Percentiles rank a stretch among this genome's conserved stretches.
Evolutionary conservation across 768 basidiomycete species (phyloP).

Genomic region (Mycena filopes): DNA sequence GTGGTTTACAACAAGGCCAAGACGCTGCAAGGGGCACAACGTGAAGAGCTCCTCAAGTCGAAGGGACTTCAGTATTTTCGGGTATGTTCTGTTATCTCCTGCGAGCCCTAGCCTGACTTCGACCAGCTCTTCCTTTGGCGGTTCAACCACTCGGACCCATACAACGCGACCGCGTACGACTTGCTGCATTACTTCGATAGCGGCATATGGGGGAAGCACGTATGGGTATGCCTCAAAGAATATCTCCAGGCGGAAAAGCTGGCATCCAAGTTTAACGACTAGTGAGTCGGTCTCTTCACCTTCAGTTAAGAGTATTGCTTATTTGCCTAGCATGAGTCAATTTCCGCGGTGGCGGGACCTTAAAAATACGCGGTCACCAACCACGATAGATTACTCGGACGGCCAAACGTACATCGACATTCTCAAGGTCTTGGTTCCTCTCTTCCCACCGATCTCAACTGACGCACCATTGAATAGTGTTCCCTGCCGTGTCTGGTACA

Average conservation of each 20-base stretch:
- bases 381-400: slow-evolving; percentile 28
- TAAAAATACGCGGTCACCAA: slow-evolving; percentile 19
- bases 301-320: too few species aligned
- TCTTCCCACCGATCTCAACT: neutral
- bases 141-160: slow-evolving; percentile 17
- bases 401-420: slow-evolving; percentile 31
- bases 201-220: slow-evolving; percentile 16
- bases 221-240: slow-evolving; percentile 16
- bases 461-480: slow-evolving; percentile 12
- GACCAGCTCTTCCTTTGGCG: slow-evolving; percentile 23
- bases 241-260: slow-evolving; percentile 8
- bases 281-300: neutral
- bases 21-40: neutral
- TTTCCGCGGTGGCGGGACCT: slow-evolving; percentile 25
- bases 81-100: neutral
- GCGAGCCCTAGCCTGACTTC: neutral
- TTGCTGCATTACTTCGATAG: slow-evolving; percentile 23
- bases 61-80: slow-evolving; percentile 26
- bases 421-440: slow-evolving; percentile 15
- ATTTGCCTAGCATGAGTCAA: slow-evolving; percentile 13
- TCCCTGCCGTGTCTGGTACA: slow-evolving; percentile 20
- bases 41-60: slow-evolving; percentile 15
- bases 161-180: slow-evolving; percentile 15
- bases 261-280: slow-evolving; percentile 13
- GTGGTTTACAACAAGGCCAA: neutral